These are phyloP conservation scores for Colletotrichum eleusines DNA, from an alignment of 2,329 filamentous ascomycete species.

Conservation along the genomic window DNA sequence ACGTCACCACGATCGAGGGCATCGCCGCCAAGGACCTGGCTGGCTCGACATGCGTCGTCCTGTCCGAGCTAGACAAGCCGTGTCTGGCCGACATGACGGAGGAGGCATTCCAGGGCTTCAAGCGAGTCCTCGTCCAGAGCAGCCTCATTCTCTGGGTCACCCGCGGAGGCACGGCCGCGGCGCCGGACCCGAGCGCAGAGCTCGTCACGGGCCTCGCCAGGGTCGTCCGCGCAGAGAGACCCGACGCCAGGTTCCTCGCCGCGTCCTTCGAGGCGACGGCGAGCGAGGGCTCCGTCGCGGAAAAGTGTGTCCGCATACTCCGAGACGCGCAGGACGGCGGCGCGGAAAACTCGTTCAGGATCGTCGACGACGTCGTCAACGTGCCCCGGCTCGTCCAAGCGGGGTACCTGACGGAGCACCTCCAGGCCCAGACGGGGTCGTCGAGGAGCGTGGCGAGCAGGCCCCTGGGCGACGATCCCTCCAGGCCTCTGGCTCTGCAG, in stretches of 20 bases:
- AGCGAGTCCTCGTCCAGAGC: conserved; percentile 43
- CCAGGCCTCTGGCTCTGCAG: conserved; percentile 50
- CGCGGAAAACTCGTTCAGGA: conserved; percentile 27
- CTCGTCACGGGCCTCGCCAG: conserved; percentile 45
- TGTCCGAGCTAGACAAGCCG: conserved; percentile 44
- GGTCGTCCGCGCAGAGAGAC: conserved; percentile 43
- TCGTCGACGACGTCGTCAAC: conserved; percentile 6
- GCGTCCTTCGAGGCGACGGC: conserved; percentile 42
- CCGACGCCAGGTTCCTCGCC: conserved; percentile 42
- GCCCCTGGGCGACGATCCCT: background rate
- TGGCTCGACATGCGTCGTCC: conserved; percentile 42
- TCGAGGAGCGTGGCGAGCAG: conserved; percentile 16
- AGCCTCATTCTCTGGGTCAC: conserved; percentile 37
- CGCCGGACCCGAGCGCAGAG: conserved; percentile 42
- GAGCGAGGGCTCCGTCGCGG: conserved; percentile 15
- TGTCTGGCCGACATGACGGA: conserved; percentile 43
- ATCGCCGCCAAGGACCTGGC: conserved; percentile 35
- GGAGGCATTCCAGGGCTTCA: conserved; percentile 41
- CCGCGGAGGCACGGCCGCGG: conserved; percentile 22
- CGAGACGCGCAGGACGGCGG: background rate
- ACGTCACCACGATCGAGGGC: conserved; percentile 1
- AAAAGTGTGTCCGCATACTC: conserved; percentile 17
- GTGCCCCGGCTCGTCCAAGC: conserved; percentile 31
- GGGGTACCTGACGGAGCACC: conserved; percentile 29
- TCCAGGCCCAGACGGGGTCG: conserved; percentile 39